These are phyloP conservation scores for Citrus glauca DNA, from an alignment of 345 rosid genomes.

Conservation along the genomic window DNA sequence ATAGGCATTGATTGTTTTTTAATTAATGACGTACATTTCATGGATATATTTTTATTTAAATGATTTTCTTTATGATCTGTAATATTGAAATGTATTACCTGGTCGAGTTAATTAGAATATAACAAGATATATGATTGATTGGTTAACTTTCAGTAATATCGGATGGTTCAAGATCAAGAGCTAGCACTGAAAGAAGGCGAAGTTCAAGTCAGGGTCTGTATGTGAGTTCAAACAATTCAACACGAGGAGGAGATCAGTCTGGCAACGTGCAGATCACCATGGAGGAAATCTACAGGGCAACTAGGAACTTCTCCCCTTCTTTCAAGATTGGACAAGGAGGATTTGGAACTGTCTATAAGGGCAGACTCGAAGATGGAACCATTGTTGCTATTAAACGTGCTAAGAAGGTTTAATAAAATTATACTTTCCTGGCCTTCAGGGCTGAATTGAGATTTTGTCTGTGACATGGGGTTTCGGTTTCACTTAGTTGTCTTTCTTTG, in stretches of 20 bases:
- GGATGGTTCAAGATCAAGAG: conserved; percentile 37
- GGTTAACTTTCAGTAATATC: conserved; percentile 23
- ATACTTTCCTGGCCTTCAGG: too few species aligned
- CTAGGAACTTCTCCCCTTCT: conserved; percentile 74
- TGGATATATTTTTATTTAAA: too few species aligned
- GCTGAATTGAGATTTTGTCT: too few species aligned
- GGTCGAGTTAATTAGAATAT: too few species aligned
- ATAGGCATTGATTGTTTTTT: too few species aligned
- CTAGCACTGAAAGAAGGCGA: conserved; percentile 35
- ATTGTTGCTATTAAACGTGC: conserved; percentile 83
- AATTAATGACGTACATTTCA: too few species aligned
- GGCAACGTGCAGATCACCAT: conserved; percentile 53
- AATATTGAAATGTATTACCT: background rate
- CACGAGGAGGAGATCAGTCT: conserved; percentile 26
- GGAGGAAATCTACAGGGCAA: conserved; percentile 61
- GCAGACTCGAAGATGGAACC: conserved; percentile 70
- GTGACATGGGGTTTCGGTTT: background rate
- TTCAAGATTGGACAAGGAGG: conserved; percentile 90
- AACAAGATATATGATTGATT: background rate
- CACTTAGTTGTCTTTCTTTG: conserved; percentile 11
- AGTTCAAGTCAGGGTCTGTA: conserved; percentile 37
- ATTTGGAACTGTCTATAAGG: conserved; percentile 90
- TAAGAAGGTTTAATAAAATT: conserved; percentile 50
- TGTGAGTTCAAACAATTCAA: conserved; percentile 28
- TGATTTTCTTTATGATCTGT: background rate